A percentile compares a stretch with the other conserved stretches of the same genome.
These are phyloP conservation scores for Fusarium chaquense DNA, from an alignment of 2,329 filamentous ascomycete genomes.

Conservation along the genomic window DNA sequence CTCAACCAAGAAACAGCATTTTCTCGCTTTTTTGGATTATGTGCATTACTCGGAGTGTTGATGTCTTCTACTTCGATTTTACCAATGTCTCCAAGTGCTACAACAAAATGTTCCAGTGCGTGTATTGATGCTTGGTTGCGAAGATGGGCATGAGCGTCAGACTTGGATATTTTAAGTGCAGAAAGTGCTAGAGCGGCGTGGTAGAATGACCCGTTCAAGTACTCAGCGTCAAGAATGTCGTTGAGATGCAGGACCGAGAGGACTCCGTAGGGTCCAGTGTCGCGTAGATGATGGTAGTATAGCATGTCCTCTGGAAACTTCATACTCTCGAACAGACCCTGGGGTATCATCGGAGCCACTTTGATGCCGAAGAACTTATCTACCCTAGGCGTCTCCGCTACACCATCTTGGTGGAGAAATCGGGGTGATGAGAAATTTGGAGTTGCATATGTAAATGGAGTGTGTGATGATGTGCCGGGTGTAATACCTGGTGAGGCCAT, in stretches of 20 bases:
- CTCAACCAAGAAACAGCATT: slow-evolving; percentile 30
- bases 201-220: slow-evolving; percentile 24
- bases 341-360: slow-evolving; percentile 17
- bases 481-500: neutral
- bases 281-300: slow-evolving; percentile 35
- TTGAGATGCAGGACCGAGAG: slow-evolving; percentile 21
- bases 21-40: slow-evolving; percentile 2
- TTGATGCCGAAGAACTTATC: slow-evolving; percentile 10
- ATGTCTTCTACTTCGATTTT: slow-evolving; percentile 19
- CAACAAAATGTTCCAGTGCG: slow-evolving; percentile 33
- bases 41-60: slow-evolving; percentile 3
- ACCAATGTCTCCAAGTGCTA: slow-evolving; percentile 18
- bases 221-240: slow-evolving; percentile 13
- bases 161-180: slow-evolving; percentile 29
- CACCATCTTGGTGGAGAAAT: neutral
- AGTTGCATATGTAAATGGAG: neutral
- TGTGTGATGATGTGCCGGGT: neutral
- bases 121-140: slow-evolving; percentile 18
- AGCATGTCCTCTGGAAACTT: slow-evolving; percentile 37
- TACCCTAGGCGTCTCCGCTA: too few species aligned
- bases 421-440: neutral
- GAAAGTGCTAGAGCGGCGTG: slow-evolving; percentile 31
- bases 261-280: slow-evolving; percentile 19
- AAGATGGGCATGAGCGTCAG: neutral
- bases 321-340: slow-evolving; percentile 16